phyloP scores from a whole-genome alignment of 1,139 yeast species.

The Taphrina betulina region DNA sequence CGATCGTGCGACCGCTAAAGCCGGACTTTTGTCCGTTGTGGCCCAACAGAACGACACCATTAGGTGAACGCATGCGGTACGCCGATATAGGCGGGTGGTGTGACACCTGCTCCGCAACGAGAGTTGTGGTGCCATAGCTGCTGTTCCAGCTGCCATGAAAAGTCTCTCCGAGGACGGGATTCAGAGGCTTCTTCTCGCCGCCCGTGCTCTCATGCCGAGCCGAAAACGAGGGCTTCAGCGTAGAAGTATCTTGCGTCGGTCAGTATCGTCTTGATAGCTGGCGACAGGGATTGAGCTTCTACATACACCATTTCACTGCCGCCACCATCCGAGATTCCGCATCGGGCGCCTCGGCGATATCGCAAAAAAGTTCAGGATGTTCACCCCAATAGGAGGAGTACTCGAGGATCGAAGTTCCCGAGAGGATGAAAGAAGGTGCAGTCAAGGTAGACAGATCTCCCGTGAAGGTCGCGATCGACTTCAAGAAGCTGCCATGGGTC shows the following conservation, averaged over 20 bases:
- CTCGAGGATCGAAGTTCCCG: conserved; percentile 84
- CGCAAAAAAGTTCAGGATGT: conserved; percentile 77
- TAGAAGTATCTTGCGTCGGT: conserved; percentile 55
- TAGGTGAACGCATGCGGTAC: conserved; percentile 71
- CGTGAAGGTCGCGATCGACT: conserved; percentile 87
- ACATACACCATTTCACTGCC: conserved; percentile 83
- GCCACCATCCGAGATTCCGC: conserved; percentile 65
- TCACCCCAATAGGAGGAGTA: conserved; percentile 84
- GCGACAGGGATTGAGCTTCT: not conserved
- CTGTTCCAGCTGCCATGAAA: conserved; percentile 92
- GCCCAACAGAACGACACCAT: conserved; percentile 72
- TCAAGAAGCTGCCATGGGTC: conserved; percentile 59
- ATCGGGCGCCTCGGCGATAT: conserved; percentile 55
- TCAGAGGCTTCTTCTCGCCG: conserved; percentile 94
- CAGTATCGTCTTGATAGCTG: not conserved
- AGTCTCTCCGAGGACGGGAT: conserved; percentile 89
- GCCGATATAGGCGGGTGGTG: conserved; percentile 98
- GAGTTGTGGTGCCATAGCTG: conserved; percentile 47
- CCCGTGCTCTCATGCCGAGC: conserved; percentile 72
- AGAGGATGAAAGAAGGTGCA: conserved; percentile 96
- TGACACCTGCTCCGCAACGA: conserved; percentile 88
- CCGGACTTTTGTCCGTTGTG: conserved; percentile 86
- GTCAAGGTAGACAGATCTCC: conserved; percentile 92
- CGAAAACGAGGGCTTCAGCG: conserved; percentile 89
- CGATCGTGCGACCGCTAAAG: conserved; percentile 70